Percentiles rank a stretch among this genome's conserved stretches.
phyloP scores from a whole-genome alignment of 225 moss, liverwort and hornwort species.

The Polytrichum commune region DNA sequence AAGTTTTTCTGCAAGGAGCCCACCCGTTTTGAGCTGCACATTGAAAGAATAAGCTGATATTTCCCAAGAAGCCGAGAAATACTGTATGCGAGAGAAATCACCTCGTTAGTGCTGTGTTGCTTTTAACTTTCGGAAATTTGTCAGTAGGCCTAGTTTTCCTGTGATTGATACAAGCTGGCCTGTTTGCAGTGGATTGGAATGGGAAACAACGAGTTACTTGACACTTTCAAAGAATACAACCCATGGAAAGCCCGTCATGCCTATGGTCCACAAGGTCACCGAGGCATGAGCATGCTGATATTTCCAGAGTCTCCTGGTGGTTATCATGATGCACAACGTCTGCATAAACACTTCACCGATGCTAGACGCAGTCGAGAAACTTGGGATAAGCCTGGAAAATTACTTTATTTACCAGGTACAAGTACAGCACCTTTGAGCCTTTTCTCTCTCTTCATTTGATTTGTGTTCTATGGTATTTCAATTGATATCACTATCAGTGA shows the following conservation, averaged over 20 bases:
- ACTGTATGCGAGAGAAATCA: no score
- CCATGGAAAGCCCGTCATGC: slow-evolving; percentile 66
- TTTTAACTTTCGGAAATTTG: no score
- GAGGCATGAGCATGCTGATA: slow-evolving; percentile 66
- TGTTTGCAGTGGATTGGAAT: slow-evolving; percentile 61
- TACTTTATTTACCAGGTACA: slow-evolving; percentile 40
- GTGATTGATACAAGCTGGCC: neutral
- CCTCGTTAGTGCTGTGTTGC: no score
- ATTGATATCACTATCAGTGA: no score
- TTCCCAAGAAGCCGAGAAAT: no score
- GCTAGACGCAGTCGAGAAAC: slow-evolving; percentile 43
- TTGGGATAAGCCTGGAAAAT: slow-evolving; percentile 51
- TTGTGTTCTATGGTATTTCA: no score
- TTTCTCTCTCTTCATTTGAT: neutral
- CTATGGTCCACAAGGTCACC: slow-evolving; percentile 71
- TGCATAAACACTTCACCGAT: slow-evolving; percentile 49
- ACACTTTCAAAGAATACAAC: slow-evolving; percentile 56
- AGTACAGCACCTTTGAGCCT: neutral
- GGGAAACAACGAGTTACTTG: slow-evolving; percentile 74
- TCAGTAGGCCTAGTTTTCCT: neutral
- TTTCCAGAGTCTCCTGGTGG: slow-evolving; percentile 62
- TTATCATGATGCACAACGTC: slow-evolving; percentile 55
- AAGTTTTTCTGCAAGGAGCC: neutral
- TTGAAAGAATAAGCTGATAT: neutral
- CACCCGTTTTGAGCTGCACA: neutral